Evolutionary conservation across 2,329 filamentous ascomycete species (phyloP).

Genomic region (Botryosphaeria dothidea): DNA sequence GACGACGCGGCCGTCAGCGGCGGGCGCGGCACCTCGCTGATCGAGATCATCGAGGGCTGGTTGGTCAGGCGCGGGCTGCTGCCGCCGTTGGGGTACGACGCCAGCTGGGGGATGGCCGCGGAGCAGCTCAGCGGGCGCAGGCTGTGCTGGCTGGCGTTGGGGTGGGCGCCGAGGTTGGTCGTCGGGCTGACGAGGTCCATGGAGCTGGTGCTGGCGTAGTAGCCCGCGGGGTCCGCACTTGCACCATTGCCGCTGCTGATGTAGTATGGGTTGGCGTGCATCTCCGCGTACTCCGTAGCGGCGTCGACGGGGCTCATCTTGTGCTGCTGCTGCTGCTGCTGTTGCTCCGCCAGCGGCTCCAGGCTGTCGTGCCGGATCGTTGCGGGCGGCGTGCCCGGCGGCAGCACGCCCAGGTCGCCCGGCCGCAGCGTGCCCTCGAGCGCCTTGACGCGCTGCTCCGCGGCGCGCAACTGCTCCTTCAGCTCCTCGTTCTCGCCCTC

Average conservation of each 20-base stretch:
- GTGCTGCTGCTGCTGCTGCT: background rate
- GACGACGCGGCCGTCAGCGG: background rate
- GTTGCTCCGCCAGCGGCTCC: background rate
- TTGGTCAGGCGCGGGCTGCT: background rate
- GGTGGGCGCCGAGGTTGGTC: background rate
- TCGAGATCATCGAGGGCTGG: background rate
- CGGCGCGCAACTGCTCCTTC: background rate
- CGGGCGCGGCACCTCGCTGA: background rate
- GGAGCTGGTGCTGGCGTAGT: background rate
- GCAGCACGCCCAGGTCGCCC: background rate
- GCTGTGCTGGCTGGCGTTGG: background rate
- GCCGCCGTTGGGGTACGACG: background rate
- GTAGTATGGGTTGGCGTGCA: no score
- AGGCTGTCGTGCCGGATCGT: background rate
- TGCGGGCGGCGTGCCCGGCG: background rate
- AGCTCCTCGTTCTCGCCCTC: slow-evolving; percentile 6
- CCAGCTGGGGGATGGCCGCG: background rate
- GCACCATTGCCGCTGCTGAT: no score
- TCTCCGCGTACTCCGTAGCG: background rate
- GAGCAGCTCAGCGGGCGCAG: background rate
- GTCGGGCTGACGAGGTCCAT: background rate
- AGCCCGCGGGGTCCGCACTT: background rate
- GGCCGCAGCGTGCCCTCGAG: background rate
- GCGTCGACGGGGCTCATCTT: background rate
- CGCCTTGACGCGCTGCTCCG: background rate